phyloP scores from a whole-genome alignment of 2,329 filamentous ascomycete species.

The Fusarium sp. region DNA sequence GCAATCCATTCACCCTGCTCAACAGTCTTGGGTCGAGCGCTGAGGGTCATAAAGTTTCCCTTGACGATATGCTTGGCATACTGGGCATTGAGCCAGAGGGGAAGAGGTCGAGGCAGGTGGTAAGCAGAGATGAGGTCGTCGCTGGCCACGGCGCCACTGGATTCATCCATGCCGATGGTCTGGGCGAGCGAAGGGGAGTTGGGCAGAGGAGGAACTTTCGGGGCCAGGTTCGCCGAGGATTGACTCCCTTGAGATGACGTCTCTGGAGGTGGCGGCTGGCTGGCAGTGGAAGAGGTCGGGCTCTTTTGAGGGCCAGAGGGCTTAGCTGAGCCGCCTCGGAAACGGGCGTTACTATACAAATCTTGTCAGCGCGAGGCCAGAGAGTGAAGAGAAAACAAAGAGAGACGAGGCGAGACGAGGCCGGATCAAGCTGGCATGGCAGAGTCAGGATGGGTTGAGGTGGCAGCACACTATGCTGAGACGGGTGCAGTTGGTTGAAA shows the following conservation, averaged over 20 bases:
- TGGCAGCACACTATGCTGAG: conserved; percentile 38
- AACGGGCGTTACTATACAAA: conserved; percentile 63
- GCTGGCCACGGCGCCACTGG: conserved; percentile 58
- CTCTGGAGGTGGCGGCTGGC: conserved; percentile 61
- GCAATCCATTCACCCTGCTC: conserved; percentile 97
- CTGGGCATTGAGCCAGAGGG: conserved; percentile 76
- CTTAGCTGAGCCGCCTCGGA: conserved; percentile 66
- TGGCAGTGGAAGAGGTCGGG: conserved; percentile 59
- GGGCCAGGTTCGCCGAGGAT: conserved; percentile 63
- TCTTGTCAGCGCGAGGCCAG: conserved; percentile 40
- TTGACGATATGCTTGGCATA: conserved; percentile 92
- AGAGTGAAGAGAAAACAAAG: conserved; percentile 10
- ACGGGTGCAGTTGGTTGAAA: conserved; percentile 33
- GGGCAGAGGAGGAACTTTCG: conserved; percentile 70
- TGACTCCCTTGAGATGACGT: conserved; percentile 59
- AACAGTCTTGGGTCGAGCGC: conserved; percentile 91
- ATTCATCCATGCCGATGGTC: conserved; percentile 75
- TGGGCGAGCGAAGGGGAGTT: conserved; percentile 73
- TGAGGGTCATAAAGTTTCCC: conserved; percentile 98
- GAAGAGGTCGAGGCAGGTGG: conserved; percentile 73
- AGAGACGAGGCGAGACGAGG: conserved; percentile 5
- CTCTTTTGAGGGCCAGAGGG: conserved; percentile 63
- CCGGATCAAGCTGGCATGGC: conserved; percentile 14
- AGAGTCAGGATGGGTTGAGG: conserved; percentile 13
- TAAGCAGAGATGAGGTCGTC: conserved; percentile 69